A percentile compares a stretch with the other conserved stretches of the same genome.
Conservation (phyloP, 768 basidiomycete species). For the Amanita exitialis region DNA sequence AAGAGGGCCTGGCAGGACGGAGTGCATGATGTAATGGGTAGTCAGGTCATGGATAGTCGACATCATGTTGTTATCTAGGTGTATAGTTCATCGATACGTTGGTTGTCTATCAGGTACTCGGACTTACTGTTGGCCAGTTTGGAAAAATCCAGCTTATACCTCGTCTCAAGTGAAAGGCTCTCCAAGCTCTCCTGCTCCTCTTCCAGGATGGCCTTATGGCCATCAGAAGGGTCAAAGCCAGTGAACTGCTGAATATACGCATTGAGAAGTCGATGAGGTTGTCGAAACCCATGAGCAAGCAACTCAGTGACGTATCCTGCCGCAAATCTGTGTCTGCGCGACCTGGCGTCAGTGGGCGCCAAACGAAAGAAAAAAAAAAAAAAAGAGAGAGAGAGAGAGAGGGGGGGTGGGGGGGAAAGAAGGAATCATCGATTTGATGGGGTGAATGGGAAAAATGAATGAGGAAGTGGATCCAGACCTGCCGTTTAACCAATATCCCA, state of each 20-base stretch:
- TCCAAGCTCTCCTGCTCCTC: slow-evolving; percentile 16
- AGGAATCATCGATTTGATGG: not conserved
- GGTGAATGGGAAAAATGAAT: not conserved
- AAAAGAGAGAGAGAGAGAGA: too few species aligned
- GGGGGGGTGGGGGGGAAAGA: not conserved
- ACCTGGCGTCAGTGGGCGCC: not conserved
- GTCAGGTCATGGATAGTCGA: slow-evolving; percentile 10
- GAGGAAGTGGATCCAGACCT: slow-evolving; percentile 17
- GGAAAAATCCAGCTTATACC: slow-evolving; percentile 28
- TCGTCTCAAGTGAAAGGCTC: not conserved
- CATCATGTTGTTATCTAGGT: slow-evolving; percentile 6
- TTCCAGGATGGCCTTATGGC: slow-evolving; percentile 13
- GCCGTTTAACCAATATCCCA: slow-evolving; percentile 37
- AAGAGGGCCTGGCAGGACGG: slow-evolving; percentile 22
- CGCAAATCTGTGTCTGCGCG: slow-evolving; percentile 32
- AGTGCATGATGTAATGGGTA: slow-evolving; percentile 32
- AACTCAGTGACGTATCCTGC: slow-evolving; percentile 32
- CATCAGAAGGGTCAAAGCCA: slow-evolving; percentile 29
- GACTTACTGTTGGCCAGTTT: slow-evolving; percentile 31
- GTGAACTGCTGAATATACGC: slow-evolving; percentile 32
- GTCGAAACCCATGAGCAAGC: slow-evolving; percentile 24
- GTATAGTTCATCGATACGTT: slow-evolving; percentile 26
- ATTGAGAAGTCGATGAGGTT: slow-evolving; percentile 30
- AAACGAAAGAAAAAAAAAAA: not conserved
- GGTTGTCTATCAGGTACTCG: slow-evolving; percentile 22